A percentile compares a stretch with the other conserved stretches of the same genome.
These are phyloP conservation scores for Neonectria sp. DNA, from an alignment of 2,329 filamentous ascomycete genomes.

Conservation along the genomic window DNA sequence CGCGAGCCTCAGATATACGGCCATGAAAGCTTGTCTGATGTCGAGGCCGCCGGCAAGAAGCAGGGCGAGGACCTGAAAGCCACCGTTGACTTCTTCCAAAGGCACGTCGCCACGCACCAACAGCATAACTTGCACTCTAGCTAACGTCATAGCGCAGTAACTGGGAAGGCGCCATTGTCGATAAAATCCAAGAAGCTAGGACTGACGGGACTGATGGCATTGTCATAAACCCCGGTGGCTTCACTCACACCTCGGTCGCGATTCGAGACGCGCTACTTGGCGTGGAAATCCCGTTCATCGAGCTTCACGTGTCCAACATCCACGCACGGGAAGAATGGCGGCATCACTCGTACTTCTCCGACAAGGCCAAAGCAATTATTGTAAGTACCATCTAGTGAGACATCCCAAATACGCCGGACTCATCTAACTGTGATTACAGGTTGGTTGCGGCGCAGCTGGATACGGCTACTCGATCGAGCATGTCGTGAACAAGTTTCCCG, in stretches of 20 bases:
- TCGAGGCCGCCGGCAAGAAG: neutral
- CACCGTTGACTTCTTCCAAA: neutral
- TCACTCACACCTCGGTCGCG: constrained; percentile 31
- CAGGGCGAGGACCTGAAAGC: neutral
- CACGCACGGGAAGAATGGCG: constrained; percentile 29
- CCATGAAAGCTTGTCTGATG: neutral
- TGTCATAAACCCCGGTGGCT: constrained; percentile 29
- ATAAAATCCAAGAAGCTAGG: constrained; percentile 29
- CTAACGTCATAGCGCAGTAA: neutral
- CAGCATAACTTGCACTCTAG: neutral
- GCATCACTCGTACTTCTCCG: constrained; percentile 32
- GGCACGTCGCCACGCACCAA: neutral
- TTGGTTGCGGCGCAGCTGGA: constrained; percentile 7
- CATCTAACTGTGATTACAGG: neutral
- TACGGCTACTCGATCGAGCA: constrained; percentile 10
- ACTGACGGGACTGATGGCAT: constrained; percentile 27
- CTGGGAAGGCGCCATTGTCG: constrained; percentile 29
- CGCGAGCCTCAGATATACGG: constrained; percentile 15
- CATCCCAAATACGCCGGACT: neutral
- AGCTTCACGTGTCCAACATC: constrained; percentile 32
- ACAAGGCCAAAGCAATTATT: constrained; percentile 28
- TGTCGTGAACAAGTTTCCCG: constrained; percentile 2
- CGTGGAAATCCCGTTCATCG: constrained; percentile 30
- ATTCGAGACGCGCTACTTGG: constrained; percentile 31
- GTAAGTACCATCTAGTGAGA: neutral